Conservation (phyloP, 108 stramenopile genomes). For the Licmophora abbreviata region DNA sequence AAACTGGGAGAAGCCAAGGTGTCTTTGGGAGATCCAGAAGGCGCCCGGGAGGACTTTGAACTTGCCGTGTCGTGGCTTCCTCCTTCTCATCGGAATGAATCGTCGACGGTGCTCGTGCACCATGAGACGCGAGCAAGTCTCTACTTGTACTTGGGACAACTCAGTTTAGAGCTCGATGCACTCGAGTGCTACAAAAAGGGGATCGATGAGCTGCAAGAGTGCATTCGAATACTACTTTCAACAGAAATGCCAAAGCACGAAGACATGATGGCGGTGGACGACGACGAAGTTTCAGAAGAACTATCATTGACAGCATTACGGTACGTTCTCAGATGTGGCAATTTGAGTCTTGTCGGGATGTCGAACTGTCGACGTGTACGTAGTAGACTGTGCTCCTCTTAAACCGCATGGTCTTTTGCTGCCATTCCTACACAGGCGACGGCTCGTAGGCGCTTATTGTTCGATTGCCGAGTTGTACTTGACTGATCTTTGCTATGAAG, state of each 20-base stretch:
- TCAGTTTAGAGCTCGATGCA: slow-evolving; percentile 62
- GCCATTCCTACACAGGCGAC: slow-evolving; percentile 19
- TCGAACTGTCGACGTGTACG: too few species aligned
- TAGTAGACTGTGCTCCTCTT: background rate
- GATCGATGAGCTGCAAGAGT: slow-evolving; percentile 38
- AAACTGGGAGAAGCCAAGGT: slow-evolving; percentile 67
- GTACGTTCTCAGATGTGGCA: too few species aligned
- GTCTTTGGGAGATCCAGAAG: slow-evolving; percentile 55
- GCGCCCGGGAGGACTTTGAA: slow-evolving; percentile 51
- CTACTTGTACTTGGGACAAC: slow-evolving; percentile 69
- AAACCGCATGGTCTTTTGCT: too few species aligned
- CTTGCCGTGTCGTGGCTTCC: slow-evolving; percentile 26
- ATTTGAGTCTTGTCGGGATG: too few species aligned
- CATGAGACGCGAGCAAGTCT: slow-evolving; percentile 43
- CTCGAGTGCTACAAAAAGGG: slow-evolving; percentile 48
- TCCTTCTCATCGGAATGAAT: background rate
- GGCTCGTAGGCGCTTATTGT: slow-evolving; percentile 71
- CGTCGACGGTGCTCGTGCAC: background rate
- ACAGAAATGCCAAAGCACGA: slow-evolving; percentile 4
- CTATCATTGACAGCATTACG: too few species aligned
- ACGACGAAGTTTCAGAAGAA: too few species aligned
- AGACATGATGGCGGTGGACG: slow-evolving; percentile 13
- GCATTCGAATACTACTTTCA: slow-evolving; percentile 7
- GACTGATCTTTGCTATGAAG: slow-evolving; percentile 84
- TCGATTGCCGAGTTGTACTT: slow-evolving; percentile 78